Conservation (phyloP, 2,329 filamentous ascomycete species). For the Penicillium olsonii region DNA sequence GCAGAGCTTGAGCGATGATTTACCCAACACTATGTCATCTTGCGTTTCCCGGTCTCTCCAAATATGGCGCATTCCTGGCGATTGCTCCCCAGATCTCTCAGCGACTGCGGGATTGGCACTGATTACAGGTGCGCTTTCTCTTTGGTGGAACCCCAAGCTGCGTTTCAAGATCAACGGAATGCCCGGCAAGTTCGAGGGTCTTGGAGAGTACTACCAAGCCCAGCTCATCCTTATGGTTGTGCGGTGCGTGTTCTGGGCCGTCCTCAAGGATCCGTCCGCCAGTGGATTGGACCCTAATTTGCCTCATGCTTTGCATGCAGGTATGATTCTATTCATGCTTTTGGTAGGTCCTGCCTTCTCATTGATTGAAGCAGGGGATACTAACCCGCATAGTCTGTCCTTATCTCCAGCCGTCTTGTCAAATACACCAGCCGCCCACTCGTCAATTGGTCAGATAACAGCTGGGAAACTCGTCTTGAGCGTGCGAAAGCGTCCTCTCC, state of each 20-base stretch:
- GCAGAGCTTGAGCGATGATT: neutral
- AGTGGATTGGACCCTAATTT: conserved; percentile 33
- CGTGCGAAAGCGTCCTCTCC: conserved; percentile 22
- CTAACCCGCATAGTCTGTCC: conserved; percentile 38
- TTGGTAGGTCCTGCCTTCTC: conserved; percentile 30
- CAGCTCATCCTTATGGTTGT: conserved; percentile 49
- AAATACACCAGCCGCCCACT: conserved; percentile 44
- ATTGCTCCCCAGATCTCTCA: conserved; percentile 33
- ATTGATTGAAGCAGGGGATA: neutral
- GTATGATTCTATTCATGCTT: conserved; percentile 43
- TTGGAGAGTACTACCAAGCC: conserved; percentile 49
- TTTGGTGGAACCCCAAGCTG: conserved; percentile 54
- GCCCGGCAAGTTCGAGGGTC: conserved; percentile 43
- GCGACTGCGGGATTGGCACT: conserved; percentile 42
- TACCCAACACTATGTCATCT: conserved; percentile 10
- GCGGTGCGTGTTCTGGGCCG: conserved; percentile 48
- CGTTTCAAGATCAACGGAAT: conserved; percentile 45
- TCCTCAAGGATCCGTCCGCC: conserved; percentile 41
- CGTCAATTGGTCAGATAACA: conserved; percentile 44
- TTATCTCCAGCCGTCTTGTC: conserved; percentile 40
- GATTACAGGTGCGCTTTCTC: conserved; percentile 43
- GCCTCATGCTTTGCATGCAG: conserved; percentile 39
- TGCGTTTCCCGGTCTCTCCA: conserved; percentile 24
- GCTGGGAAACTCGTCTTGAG: conserved; percentile 30
- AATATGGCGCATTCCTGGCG: conserved; percentile 22